phyloP scores from a whole-genome alignment of 2,329 filamentous ascomycete genomes.

The Pseudogymnoascus sp. region DNA sequence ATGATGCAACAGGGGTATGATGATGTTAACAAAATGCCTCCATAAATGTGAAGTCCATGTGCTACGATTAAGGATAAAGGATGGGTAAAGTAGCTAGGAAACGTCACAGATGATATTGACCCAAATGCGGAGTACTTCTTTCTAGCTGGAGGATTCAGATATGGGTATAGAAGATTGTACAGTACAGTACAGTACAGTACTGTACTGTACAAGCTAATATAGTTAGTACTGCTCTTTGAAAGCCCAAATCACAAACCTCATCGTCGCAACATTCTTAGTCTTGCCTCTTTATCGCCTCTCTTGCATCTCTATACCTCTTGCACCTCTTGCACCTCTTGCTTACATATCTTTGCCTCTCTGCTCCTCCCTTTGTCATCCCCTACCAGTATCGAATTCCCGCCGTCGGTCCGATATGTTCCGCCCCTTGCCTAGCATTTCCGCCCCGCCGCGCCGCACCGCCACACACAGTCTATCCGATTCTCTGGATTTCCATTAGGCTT shows the following conservation, averaged over 20 bases:
- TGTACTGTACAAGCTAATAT: too few species aligned
- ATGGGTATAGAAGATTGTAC: not conserved
- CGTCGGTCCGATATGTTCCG: not conserved
- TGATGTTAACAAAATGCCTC: not conserved
- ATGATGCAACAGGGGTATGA: not conserved
- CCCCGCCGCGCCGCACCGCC: conserved; percentile 4
- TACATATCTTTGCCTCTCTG: not conserved
- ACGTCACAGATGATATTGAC: not conserved
- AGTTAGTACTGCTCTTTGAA: not conserved
- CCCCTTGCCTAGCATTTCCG: not conserved
- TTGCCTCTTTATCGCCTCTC: not conserved
- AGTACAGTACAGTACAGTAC: too few species aligned
- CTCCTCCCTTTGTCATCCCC: not conserved
- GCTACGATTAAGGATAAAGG: not conserved
- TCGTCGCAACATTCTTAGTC: not conserved
- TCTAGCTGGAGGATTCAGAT: not conserved
- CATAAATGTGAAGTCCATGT: not conserved
- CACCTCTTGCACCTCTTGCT: too few species aligned
- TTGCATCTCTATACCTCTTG: not conserved
- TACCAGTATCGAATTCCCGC: not conserved
- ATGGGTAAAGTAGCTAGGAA: not conserved
- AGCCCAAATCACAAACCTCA: not conserved
- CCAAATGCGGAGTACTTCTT: not conserved
- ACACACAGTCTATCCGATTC: conserved; percentile 9
- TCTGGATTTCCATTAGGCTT: conserved; percentile 9